Conservation (phyloP, 345 rosid species). For the Gossypium herbaceum region DNA sequence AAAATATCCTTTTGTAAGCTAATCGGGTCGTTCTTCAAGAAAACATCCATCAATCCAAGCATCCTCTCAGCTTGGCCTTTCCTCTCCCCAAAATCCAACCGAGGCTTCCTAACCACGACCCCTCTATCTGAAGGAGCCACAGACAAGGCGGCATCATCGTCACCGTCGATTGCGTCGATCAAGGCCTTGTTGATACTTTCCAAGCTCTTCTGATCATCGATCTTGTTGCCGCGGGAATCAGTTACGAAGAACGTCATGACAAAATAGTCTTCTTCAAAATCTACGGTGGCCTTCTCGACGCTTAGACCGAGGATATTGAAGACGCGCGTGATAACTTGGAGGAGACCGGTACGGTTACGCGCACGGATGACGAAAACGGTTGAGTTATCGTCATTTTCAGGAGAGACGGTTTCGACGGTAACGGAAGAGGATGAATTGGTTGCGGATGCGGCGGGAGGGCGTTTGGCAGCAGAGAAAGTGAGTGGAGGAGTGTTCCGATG, state of each 20-base stretch:
- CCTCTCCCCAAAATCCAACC: conserved; percentile 16
- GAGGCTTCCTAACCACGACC: conserved; percentile 27
- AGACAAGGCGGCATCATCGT: conserved; percentile 14
- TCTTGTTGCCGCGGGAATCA: conserved; percentile 31
- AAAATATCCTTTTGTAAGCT: conserved; percentile 39
- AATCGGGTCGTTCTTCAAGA: conserved; percentile 36
- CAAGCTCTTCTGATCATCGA: conserved; percentile 27
- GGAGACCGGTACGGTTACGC: conserved; percentile 44
- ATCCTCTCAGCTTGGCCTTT: conserved; percentile 38
- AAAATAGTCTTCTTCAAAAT: conserved; percentile 25
- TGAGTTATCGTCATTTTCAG: neutral
- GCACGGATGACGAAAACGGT: conserved; percentile 37
- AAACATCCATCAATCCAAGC: conserved; percentile 43
- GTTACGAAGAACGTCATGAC: conserved; percentile 33
- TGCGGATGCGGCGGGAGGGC: neutral
- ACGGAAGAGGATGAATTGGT: conserved; percentile 5
- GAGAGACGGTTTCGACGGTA: conserved; percentile 7
- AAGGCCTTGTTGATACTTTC: conserved; percentile 32
- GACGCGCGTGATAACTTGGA: conserved; percentile 35
- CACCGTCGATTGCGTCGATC: conserved; percentile 32
- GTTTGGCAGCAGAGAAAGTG: conserved; percentile 4
- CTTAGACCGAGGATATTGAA: conserved; percentile 36
- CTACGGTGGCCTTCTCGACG: conserved; percentile 29
- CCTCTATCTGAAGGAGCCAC: conserved; percentile 24
- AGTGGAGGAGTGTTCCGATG: neutral